A percentile compares a stretch with the other conserved stretches of the same genome.
These are phyloP conservation scores for Microsporum ferrugineum DNA, from an alignment of 2,329 filamentous ascomycete genomes.

Conservation along the genomic window DNA sequence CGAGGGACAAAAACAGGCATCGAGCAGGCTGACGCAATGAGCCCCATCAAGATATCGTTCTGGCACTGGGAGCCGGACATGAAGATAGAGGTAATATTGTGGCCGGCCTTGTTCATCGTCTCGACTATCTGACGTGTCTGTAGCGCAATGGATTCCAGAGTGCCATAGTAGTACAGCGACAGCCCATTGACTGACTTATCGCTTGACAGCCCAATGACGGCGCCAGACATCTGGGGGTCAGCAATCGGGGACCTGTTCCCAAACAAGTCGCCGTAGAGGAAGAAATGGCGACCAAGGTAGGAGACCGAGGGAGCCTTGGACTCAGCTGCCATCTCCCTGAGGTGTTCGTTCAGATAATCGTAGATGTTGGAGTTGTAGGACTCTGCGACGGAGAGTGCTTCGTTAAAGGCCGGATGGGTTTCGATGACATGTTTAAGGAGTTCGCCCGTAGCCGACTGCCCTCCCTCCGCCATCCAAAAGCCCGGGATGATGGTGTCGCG, in stretches of 20 bases:
- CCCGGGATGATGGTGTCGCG: conserved; percentile 82
- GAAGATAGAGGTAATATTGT: conserved; percentile 84
- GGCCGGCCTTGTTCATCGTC: conserved; percentile 82
- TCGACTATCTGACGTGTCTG: conserved; percentile 94
- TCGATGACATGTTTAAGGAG: conserved; percentile 88
- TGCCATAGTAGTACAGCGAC: conserved; percentile 84
- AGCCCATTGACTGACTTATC: conserved; percentile 81
- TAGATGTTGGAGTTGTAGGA: conserved; percentile 83
- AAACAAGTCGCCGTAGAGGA: conserved; percentile 97
- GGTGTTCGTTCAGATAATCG: conserved; percentile 82
- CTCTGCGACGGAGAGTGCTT: conserved; percentile 66
- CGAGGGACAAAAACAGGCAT: conserved; percentile 90
- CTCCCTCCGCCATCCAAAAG: conserved; percentile 95
- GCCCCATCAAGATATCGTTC: conserved; percentile 80
- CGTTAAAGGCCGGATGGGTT: conserved; percentile 80
- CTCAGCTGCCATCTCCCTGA: conserved; percentile 62
- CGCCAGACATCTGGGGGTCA: conserved; percentile 84
- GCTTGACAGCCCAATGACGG: conserved; percentile 72
- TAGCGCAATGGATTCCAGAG: conserved; percentile 95
- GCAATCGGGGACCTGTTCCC: conserved; percentile 92
- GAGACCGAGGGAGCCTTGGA: conserved; percentile 62
- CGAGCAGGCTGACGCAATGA: conserved; percentile 79
- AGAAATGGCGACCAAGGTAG: conserved; percentile 83
- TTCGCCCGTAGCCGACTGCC: conserved; percentile 91
- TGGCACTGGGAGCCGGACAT: conserved; percentile 98